A percentile compares a stretch with the other conserved stretches of the same genome.
Conservation (phyloP, 345 rosid species). For the Gynandropsis gynandra region DNA sequence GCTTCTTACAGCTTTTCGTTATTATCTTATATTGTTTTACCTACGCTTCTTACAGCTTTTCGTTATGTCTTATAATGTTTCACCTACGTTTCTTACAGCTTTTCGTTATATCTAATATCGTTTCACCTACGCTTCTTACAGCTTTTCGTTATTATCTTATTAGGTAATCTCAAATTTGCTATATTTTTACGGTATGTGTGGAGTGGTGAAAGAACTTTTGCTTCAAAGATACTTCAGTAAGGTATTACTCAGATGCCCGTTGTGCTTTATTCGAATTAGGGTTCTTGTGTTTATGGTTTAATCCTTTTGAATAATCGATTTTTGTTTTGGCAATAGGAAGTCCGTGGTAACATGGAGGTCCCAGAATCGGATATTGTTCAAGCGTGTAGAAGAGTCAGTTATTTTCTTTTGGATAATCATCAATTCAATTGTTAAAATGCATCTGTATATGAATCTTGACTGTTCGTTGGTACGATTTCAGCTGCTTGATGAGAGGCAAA, state of each 20-base stretch:
- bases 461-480: slow-evolving; percentile 20
- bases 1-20: no score
- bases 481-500: slow-evolving; percentile 87
- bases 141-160: no score
- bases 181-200: slow-evolving; percentile 87
- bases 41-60: no score
- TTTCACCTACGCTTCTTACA: no score
- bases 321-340: slow-evolving; percentile 55
- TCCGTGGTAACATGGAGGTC: slow-evolving; percentile 67
- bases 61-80: no score
- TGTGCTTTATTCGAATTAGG: background rate
- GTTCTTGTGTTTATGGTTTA: slow-evolving; percentile 5
- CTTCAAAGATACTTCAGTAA: slow-evolving; percentile 91
- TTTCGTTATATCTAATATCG: no score
- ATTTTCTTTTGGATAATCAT: background rate
- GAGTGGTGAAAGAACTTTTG: slow-evolving; percentile 66
- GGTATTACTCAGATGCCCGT: slow-evolving; percentile 33
- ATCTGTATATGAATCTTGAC: slow-evolving; percentile 3
- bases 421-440: slow-evolving; percentile 6
- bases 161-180: slow-evolving; percentile 46
- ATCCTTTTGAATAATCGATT: slow-evolving; percentile 1
- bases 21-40: no score
- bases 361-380: slow-evolving; percentile 91
- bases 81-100: no score
- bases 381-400: slow-evolving; percentile 77